These are phyloP conservation scores for Aphanomyces euteiches DNA, from an alignment of 352 stramenopile species.

Conservation along the genomic window DNA sequence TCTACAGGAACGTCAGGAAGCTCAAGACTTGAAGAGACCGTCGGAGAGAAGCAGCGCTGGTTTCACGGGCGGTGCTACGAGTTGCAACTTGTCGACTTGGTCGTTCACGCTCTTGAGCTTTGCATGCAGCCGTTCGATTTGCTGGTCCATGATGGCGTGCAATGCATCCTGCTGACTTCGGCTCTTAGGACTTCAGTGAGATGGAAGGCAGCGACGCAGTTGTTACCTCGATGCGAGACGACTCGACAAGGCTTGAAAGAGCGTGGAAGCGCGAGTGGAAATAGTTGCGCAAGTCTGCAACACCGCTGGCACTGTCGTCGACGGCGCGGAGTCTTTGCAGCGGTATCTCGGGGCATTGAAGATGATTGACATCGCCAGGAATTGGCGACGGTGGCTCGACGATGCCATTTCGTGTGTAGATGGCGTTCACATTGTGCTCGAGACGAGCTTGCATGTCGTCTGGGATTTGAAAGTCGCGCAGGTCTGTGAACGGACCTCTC, in stretches of 20 bases:
- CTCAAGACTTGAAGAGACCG: too few species aligned
- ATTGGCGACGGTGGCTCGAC: neutral
- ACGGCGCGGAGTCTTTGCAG: neutral
- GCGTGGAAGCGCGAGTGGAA: neutral
- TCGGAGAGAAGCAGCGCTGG: neutral
- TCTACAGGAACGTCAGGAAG: neutral
- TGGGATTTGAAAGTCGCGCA: slow-evolving; percentile 68
- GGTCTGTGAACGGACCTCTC: slow-evolving; percentile 53
- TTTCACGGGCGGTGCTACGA: slow-evolving; percentile 11
- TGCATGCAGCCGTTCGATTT: neutral
- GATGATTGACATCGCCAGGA: neutral
- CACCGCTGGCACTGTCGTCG: neutral
- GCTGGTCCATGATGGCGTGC: neutral
- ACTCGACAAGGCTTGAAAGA: neutral
- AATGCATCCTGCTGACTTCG: slow-evolving; percentile 11
- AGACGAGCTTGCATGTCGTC: slow-evolving; percentile 79
- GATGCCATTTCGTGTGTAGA: neutral
- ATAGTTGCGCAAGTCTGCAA: slow-evolving; percentile 1
- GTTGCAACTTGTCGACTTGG: slow-evolving; percentile 29
- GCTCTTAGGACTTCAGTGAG: neutral
- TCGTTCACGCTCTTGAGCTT: slow-evolving; percentile 33
- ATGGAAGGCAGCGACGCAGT: neutral
- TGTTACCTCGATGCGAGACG: neutral
- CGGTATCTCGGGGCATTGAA: neutral
- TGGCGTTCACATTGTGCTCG: slow-evolving; percentile 36